A percentile compares a stretch with the other conserved stretches of the same genome.
Evolutionary conservation across 2,329 filamentous ascomycete genomes (phyloP).

Genomic region (Aspergillus latus): DNA sequence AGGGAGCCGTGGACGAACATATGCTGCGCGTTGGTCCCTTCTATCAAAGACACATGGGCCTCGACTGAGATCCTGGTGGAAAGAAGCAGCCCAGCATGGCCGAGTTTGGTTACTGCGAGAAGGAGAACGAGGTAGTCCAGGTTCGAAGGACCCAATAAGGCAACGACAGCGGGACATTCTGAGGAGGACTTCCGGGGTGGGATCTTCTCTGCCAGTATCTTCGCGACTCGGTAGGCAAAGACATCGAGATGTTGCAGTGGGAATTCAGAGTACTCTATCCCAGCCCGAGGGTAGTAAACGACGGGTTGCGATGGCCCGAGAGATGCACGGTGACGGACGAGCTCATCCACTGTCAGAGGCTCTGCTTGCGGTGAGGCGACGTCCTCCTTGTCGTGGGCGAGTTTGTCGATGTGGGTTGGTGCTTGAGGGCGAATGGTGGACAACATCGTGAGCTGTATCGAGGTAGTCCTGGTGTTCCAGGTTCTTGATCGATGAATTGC

Average conservation of each 20-base stretch:
- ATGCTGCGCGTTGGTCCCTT: slow-evolving; percentile 42
- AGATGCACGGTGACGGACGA: slow-evolving; percentile 40
- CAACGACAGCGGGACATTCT: slow-evolving; percentile 43
- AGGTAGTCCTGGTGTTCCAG: background rate
- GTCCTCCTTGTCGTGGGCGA: slow-evolving; percentile 2
- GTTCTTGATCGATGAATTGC: background rate
- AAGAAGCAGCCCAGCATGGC: slow-evolving; percentile 56
- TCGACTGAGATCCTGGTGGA: slow-evolving; percentile 55
- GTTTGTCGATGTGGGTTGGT: slow-evolving; percentile 10
- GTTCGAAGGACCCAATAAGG: slow-evolving; percentile 54
- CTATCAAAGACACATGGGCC: slow-evolving; percentile 52
- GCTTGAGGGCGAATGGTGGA: slow-evolving; percentile 11
- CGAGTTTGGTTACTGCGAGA: slow-evolving; percentile 56
- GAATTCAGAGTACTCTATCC: slow-evolving; percentile 50
- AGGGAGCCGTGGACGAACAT: slow-evolving; percentile 33
- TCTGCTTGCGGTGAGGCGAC: slow-evolving; percentile 7
- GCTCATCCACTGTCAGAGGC: slow-evolving; percentile 39
- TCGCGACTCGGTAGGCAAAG: slow-evolving; percentile 33
- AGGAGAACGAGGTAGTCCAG: slow-evolving; percentile 57
- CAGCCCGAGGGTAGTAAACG: slow-evolving; percentile 47
- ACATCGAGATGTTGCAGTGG: slow-evolving; percentile 48
- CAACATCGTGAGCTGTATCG: slow-evolving; percentile 10
- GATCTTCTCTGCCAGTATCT: slow-evolving; percentile 24
- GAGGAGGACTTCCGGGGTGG: slow-evolving; percentile 26
- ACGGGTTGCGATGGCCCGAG: slow-evolving; percentile 37